phyloP scores from a whole-genome alignment of 257 asterid species.

The Anisodus acutangulus region DNA sequence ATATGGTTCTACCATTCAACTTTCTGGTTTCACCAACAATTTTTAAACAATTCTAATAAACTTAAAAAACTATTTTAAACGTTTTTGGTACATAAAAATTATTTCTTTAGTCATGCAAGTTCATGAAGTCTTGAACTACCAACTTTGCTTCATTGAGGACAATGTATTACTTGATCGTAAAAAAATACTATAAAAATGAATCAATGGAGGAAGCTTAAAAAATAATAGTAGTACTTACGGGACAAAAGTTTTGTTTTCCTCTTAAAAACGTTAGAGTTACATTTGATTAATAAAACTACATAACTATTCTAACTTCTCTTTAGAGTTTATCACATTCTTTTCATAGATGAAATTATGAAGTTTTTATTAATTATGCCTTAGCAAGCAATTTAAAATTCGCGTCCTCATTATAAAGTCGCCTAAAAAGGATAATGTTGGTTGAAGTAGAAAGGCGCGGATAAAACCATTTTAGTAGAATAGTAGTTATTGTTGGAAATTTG shows the following conservation, averaged over 20 bases:
- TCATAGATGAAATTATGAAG: neutral
- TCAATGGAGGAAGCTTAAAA: neutral
- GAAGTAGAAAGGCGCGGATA: neutral
- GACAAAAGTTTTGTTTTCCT: neutral
- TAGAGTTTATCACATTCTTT: neutral
- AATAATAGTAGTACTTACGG: neutral
- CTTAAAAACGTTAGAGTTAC: neutral
- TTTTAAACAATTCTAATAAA: neutral
- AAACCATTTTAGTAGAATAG: too few species aligned
- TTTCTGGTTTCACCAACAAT: neutral
- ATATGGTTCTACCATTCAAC: neutral
- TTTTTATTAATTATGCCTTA: neutral
- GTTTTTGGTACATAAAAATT: too few species aligned
- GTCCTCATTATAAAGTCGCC: neutral
- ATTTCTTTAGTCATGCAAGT: neutral
- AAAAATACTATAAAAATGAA: neutral
- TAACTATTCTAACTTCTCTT: neutral
- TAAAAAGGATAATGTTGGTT: neutral
- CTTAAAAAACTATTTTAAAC: neutral
- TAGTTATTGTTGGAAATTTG: too few species aligned
- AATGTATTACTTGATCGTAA: neutral
- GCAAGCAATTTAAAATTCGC: too few species aligned
- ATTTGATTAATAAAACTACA: neutral
- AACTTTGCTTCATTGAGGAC: slow-evolving; percentile 9
- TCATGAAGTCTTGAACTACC: neutral